A percentile compares a stretch with the other conserved stretches of the same genome.
Evolutionary conservation across 495 filamentous ascomycete species (phyloP).

Genomic region (Trichoderma reesei): DNA sequence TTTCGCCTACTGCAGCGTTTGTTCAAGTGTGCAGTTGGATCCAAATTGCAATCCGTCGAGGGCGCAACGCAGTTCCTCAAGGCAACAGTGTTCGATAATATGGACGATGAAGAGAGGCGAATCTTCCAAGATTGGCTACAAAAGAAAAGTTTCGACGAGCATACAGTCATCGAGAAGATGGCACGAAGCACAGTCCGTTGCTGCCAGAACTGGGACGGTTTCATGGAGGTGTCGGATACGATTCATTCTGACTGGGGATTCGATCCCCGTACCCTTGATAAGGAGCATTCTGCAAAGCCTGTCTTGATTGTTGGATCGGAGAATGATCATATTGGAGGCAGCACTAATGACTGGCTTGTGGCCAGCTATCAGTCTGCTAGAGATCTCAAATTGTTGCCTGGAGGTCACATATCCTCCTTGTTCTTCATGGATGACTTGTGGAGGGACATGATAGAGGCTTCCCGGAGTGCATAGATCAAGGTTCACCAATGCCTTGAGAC

Average conservation of each 20-base stretch:
- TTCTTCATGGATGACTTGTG: background rate
- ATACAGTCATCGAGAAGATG: background rate
- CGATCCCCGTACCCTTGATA: background rate
- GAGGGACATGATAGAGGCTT: background rate
- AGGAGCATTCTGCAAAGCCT: background rate
- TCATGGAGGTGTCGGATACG: background rate
- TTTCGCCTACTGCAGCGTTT: background rate
- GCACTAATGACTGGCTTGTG: background rate
- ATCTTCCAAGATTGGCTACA: background rate
- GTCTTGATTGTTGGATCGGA: background rate
- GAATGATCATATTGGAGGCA: background rate
- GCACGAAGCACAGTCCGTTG: background rate
- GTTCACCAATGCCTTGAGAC: no score
- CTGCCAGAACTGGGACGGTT: background rate
- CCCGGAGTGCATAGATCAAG: background rate
- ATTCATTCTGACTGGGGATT: background rate
- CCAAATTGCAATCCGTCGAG: background rate
- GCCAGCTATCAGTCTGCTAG: background rate
- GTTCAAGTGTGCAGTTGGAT: background rate
- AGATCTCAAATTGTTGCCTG: background rate
- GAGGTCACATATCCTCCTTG: background rate
- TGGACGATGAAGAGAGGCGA: background rate
- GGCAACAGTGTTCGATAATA: background rate
- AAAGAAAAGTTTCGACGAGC: background rate
- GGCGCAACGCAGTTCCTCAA: background rate